These are phyloP conservation scores for Saksenaea vasiformis DNA, from an alignment of 371 early-diverging fungal species.

Conservation along the genomic window DNA sequence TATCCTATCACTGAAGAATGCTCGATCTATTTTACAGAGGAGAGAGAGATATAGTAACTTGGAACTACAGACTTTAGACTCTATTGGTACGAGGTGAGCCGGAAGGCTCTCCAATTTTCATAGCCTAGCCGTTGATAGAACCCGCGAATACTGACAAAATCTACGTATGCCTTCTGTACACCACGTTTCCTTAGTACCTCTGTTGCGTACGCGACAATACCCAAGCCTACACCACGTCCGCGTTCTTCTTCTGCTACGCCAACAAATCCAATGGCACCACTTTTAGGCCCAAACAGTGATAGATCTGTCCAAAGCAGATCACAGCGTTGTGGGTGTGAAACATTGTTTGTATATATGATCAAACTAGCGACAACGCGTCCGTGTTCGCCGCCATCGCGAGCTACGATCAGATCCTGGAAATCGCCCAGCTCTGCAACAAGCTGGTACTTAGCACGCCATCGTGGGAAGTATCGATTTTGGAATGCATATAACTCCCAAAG, in stretches of 20 bases:
- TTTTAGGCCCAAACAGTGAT: constrained; percentile 26
- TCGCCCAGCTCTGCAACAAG: constrained; percentile 46
- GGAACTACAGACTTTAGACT: too few species aligned
- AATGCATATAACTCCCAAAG: constrained; percentile 34
- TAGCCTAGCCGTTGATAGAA: constrained; percentile 44
- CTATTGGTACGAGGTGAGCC: constrained; percentile 8
- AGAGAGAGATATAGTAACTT: too few species aligned
- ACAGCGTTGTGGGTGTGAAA: constrained; percentile 27
- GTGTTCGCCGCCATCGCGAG: constrained; percentile 28
- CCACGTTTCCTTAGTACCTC: constrained; percentile 34
- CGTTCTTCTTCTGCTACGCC: constrained; percentile 45
- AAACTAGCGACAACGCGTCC: constrained; percentile 38
- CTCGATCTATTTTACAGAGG: too few species aligned
- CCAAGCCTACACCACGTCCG: constrained; percentile 45
- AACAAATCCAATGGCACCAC: constrained; percentile 53
- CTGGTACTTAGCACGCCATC: constrained; percentile 42
- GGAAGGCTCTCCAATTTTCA: constrained; percentile 43
- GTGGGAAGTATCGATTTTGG: constrained; percentile 37
- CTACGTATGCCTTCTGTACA: constrained; percentile 42
- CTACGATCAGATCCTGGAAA: constrained; percentile 47
- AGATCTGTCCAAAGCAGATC: constrained; percentile 45
- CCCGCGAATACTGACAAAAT: constrained; percentile 46
- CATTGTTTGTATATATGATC: constrained; percentile 24
- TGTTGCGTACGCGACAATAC: constrained; percentile 45
- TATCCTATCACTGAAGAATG: too few species aligned